Evolutionary conservation across 768 basidiomycete species (phyloP).

Genomic region (Floccularia luteovirens): DNA sequence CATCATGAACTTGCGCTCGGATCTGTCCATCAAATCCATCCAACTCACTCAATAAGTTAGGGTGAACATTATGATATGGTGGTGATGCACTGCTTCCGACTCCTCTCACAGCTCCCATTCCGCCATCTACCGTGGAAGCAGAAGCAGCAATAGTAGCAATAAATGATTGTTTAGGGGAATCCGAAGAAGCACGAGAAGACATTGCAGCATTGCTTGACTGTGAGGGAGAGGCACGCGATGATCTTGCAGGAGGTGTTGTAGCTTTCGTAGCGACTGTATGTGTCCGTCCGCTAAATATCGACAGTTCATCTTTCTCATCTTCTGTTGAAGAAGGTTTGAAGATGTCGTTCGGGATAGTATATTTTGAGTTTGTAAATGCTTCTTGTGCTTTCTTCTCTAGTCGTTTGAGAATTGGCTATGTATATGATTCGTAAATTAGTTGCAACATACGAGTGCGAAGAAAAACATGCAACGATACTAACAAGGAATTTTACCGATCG

Average conservation of each 20-base stretch:
- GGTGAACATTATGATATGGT: slow-evolving; percentile 51
- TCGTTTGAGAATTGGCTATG: slow-evolving; percentile 58
- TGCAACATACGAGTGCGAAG: not conserved
- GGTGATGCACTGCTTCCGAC: no score
- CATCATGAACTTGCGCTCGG: slow-evolving; percentile 39
- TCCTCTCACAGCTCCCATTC: no score
- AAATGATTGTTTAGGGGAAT: slow-evolving; percentile 22
- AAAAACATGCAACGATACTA: slow-evolving; percentile 12
- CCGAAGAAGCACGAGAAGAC: slow-evolving; percentile 18
- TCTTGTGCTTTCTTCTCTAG: slow-evolving; percentile 55
- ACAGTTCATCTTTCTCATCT: slow-evolving; percentile 58
- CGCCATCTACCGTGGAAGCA: no score
- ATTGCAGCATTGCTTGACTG: slow-evolving; percentile 5
- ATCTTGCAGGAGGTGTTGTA: slow-evolving; percentile 7
- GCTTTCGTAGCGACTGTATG: slow-evolving; percentile 51
- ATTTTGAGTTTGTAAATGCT: slow-evolving; percentile 38
- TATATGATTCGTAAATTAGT: not conserved
- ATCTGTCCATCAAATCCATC: slow-evolving; percentile 50
- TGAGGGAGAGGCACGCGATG: not conserved
- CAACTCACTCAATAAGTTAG: slow-evolving; percentile 47
- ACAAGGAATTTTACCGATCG: slow-evolving; percentile 67
- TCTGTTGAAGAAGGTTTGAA: slow-evolving; percentile 41
- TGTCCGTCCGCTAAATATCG: slow-evolving; percentile 72
- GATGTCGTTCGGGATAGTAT: slow-evolving; percentile 47
- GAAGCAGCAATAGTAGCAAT: slow-evolving; percentile 29